These are phyloP conservation scores for Pseudogymnoascus sp. DNA, from an alignment of 2,329 filamentous ascomycete genomes.

Conservation along the genomic window DNA sequence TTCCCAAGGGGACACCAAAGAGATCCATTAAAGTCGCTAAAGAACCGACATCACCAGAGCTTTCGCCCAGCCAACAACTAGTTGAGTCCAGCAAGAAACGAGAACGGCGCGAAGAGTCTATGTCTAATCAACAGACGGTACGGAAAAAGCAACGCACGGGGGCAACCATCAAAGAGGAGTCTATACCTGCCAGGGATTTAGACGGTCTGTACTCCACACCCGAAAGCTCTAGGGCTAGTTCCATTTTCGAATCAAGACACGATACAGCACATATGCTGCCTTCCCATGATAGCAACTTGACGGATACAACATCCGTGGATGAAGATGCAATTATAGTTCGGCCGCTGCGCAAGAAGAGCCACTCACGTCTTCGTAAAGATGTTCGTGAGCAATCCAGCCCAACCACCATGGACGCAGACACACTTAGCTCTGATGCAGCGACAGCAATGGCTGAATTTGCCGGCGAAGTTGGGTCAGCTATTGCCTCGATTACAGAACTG, in stretches of 20 bases:
- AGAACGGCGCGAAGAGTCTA: slow-evolving; percentile 17
- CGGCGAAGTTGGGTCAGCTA: background rate
- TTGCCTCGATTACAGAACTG: background rate
- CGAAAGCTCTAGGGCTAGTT: slow-evolving; percentile 9
- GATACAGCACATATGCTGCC: background rate
- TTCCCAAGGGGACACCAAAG: slow-evolving; percentile 22
- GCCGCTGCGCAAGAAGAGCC: background rate
- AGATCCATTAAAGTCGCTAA: slow-evolving; percentile 20
- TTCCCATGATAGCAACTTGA: slow-evolving; percentile 18
- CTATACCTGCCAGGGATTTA: background rate
- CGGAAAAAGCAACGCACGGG: background rate
- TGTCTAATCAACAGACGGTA: slow-evolving; percentile 9
- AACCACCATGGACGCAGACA: background rate
- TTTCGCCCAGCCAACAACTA: slow-evolving; percentile 20
- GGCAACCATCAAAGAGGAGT: slow-evolving; percentile 10
- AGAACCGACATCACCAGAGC: slow-evolving; percentile 17
- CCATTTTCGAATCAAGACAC: slow-evolving; percentile 9
- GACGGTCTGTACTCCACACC: slow-evolving; percentile 4
- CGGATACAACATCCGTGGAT: slow-evolving; percentile 29
- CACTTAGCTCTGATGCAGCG: background rate
- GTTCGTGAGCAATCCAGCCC: background rate
- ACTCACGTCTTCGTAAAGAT: background rate
- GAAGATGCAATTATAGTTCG: slow-evolving; percentile 27
- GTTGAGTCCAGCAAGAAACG: slow-evolving; percentile 18
- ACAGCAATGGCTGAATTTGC: background rate